Percentiles rank a stretch among this genome's conserved stretches.
Evolutionary conservation across 345 rosid species (phyloP).

Genomic region (Kandelia obovata): DNA sequence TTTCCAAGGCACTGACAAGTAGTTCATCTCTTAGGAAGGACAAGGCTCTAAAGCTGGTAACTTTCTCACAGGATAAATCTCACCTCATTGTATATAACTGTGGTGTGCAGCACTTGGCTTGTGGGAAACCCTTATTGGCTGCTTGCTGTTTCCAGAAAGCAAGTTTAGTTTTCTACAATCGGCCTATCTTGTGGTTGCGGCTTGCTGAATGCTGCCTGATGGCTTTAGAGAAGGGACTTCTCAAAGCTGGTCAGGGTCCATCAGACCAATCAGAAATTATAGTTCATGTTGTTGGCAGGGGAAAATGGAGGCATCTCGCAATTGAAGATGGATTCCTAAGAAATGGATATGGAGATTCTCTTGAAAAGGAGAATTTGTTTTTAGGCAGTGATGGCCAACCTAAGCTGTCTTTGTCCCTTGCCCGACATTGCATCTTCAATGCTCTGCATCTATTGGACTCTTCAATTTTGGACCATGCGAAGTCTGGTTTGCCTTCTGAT

Average conservation of each 20-base stretch:
- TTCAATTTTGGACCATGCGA: slow-evolving; percentile 39
- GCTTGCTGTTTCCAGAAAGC: slow-evolving; percentile 89
- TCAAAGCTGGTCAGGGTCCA: slow-evolving; percentile 34
- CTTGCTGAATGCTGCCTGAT: slow-evolving; percentile 89
- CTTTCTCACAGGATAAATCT: slow-evolving; percentile 85
- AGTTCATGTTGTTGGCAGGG: slow-evolving; percentile 72
- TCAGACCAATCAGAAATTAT: slow-evolving; percentile 52
- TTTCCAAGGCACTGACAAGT: slow-evolving; percentile 68
- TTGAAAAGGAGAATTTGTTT: slow-evolving; percentile 29
- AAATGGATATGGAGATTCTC: slow-evolving; percentile 42
- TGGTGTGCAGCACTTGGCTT: slow-evolving; percentile 77
- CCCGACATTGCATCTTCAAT: slow-evolving; percentile 75
- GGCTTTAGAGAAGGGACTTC: slow-evolving; percentile 78
- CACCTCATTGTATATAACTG: slow-evolving; percentile 71
- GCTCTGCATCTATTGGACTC: slow-evolving; percentile 65
- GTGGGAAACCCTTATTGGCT: slow-evolving; percentile 84
- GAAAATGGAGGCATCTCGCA: slow-evolving; percentile 82
- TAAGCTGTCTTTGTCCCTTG: slow-evolving; percentile 69
- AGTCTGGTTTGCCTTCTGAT: slow-evolving; percentile 38
- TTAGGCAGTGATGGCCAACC: slow-evolving; percentile 47
- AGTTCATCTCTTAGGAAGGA: slow-evolving; percentile 69
- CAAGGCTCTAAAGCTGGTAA: slow-evolving; percentile 57
- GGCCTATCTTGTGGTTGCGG: slow-evolving; percentile 88
- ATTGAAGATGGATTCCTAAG: slow-evolving; percentile 45
- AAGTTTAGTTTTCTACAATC: slow-evolving; percentile 52